Base-by-base conservation (phyloP, 2,329 filamentous ascomycete genomes). In the Bipolaris bicolor region DNA sequence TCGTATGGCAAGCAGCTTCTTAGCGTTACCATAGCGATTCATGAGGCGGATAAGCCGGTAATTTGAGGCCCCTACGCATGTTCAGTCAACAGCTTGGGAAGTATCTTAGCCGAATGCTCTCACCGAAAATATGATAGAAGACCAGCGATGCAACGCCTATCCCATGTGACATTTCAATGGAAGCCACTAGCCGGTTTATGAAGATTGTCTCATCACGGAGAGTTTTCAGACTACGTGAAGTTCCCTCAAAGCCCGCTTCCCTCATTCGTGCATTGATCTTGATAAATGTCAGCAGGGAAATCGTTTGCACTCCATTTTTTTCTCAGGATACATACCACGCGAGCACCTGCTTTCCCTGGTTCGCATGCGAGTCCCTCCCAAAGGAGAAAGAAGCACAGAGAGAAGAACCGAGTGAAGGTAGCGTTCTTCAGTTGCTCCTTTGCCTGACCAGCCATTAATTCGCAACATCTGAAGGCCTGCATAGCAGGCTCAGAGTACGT, bases 361-460 rank as follows among this genome's bases (percentile, higher is more conserved):
- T 48, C 18, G 18, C 45, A 48, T 36, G 45, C 45, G 45, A 48
- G 18, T 18, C 16, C 18, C 45, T 48, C 29, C 45, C 29, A 48
- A 16, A 48, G 15, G 36, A 48, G 45, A n/a, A 48, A 48, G 31
- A 48, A 48, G 45, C 45, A 48, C 13, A 48, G 36, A 11, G 45
- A 48, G 24, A 48, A 22, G 13, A 48, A 48, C 29, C 29, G 29
- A 22, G 29, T 48, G 18, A 48, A 48, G 45, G 45, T 48, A 16
- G 29, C 29, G 9, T 48, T 18, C 31, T 48, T 48, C 15, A 48
- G 29, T 34, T 48, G 16, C 45, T 48, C 29, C 4, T 48, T 48
- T 48, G 45, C 29, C 45, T 48, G n/a, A 13, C 16, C 5, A 2
- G 45, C 45, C 18, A 37, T 36, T 11, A 22, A 15, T 20, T 18